Base-by-base conservation (phyloP, 306 rosid genomes). In the Castanopsis chinensis region DNA sequence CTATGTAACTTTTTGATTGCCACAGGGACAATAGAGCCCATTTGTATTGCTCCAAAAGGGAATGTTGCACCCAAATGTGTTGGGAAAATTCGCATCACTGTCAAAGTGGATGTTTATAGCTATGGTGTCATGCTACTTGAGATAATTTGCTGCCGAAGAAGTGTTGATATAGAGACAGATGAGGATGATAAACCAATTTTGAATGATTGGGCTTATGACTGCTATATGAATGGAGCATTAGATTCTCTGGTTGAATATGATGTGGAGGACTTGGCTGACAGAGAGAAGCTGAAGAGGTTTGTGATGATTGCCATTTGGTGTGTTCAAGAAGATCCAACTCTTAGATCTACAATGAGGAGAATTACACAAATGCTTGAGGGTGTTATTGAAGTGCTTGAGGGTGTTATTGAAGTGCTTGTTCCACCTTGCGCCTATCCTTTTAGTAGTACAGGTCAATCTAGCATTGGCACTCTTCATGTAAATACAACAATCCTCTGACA, bases 321-420 rank as follows among this genome's bases (percentile, higher is more conserved):
- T 18, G 33, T 85, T 53, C 88, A 85, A 72, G 0, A 30, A 30
- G 33, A 30, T 30, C 33, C 33, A 30, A 30, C 33, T 30, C 33
- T 30, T 30, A 30, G 87, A 71, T 82, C 87, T 3, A 53, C 76
- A 14, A 83, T 86, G 85, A 78, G 4, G 56, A 75, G 27, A 61
- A 83, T 78, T 13, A 30, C 72, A 13, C 81, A 77, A 1, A 86
- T 86, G 87, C 85, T 86, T 71, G 89, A 86, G 83, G 87, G 86
- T 4, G 69, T 76, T 15, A 78, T 60, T 28, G 82, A 77, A n/a
- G 84, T 85, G 11, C 33, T 33, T 4, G n/a, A n/a, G n/a, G n/a
- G n/a, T n/a, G n/a, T n/a, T n/a, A n/a, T n/a, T n/a, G n/a, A n/a
- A n/a, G n/a, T n/a, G n/a, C n/a, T n/a, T n/a, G 58, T 5, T 79